phyloP scores from a whole-genome alignment of 2,329 filamentous ascomycete genomes.

The Davidsoniella australis region DNA sequence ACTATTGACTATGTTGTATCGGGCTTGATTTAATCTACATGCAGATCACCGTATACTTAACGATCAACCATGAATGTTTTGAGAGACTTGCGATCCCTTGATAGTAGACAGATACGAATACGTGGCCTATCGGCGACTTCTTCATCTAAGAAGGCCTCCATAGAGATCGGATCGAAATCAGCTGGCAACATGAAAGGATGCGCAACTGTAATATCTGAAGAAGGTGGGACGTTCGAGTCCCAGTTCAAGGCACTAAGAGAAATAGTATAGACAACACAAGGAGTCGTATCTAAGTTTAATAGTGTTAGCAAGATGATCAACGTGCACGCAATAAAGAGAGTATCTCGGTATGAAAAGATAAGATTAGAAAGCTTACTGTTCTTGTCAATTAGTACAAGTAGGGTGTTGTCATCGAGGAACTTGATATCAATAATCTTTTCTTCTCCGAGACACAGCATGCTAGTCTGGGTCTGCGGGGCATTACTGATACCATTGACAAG shows the following conservation, averaged over 20 bases:
- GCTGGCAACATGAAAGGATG: constrained; percentile 13
- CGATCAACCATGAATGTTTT: constrained; percentile 27
- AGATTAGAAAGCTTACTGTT: constrained; percentile 19
- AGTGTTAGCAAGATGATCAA: neutral
- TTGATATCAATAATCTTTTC: constrained; percentile 43
- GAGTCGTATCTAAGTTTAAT: neutral
- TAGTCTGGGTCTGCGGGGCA: constrained; percentile 22
- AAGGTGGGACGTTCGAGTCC: neutral
- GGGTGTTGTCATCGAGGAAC: constrained; percentile 44
- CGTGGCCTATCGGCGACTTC: constrained; percentile 30
- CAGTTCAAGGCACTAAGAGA: constrained; percentile 4
- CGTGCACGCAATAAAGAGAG: too few relatives aligned
- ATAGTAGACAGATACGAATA: constrained; percentile 33
- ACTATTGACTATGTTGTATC: neutral
- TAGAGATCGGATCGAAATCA: constrained; percentile 26
- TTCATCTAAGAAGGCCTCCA: constrained; percentile 33
- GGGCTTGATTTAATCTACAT: too few relatives aligned
- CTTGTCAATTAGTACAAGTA: constrained; percentile 40
- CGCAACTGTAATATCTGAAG: neutral
- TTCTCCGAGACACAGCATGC: constrained; percentile 25
- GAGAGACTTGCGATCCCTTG: constrained; percentile 29
- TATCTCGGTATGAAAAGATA: neutral
- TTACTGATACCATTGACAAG: constrained; percentile 44
- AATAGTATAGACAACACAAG: constrained; percentile 8
- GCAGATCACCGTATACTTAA: too few relatives aligned